phyloP scores from a whole-genome alignment of 2,329 filamentous ascomycete genomes.

The Tolypocladium tropicale region DNA sequence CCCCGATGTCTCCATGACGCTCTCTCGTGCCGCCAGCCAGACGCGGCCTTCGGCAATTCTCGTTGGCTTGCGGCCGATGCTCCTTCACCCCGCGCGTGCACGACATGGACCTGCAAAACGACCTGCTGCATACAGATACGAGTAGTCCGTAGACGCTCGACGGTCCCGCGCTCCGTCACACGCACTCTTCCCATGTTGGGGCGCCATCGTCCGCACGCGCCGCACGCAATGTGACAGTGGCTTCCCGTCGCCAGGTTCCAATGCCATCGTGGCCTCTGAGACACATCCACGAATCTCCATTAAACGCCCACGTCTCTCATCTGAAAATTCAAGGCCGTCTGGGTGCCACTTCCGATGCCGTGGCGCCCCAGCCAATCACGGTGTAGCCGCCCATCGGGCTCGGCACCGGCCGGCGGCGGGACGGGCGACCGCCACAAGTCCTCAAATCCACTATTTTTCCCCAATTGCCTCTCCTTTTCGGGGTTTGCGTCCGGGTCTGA shows the following conservation, averaged over 20 bases:
- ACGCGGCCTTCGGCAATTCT: neutral
- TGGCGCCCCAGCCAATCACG: neutral
- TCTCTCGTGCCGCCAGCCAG: neutral
- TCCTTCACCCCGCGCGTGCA: neutral
- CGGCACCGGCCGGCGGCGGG: neutral
- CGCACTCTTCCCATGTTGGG: neutral
- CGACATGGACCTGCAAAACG: neutral
- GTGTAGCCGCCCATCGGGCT: neutral
- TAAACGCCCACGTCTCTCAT: neutral
- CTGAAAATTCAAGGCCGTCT: neutral
- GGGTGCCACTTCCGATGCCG: neutral
- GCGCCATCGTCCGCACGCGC: neutral
- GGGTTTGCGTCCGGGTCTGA: too few relatives aligned
- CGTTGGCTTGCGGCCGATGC: neutral
- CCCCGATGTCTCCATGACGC: neutral
- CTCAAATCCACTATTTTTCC: neutral
- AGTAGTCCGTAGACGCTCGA: neutral
- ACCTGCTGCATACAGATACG: neutral
- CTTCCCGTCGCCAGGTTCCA: neutral
- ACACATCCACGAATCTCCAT: neutral
- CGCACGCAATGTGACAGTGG: neutral
- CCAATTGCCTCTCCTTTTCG: neutral
- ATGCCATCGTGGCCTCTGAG: neutral
- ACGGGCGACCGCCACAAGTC: neutral
- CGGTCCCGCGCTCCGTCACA: neutral